phyloP scores from a whole-genome alignment of 306 rosid genomes.

The Malus domestica region DNA sequence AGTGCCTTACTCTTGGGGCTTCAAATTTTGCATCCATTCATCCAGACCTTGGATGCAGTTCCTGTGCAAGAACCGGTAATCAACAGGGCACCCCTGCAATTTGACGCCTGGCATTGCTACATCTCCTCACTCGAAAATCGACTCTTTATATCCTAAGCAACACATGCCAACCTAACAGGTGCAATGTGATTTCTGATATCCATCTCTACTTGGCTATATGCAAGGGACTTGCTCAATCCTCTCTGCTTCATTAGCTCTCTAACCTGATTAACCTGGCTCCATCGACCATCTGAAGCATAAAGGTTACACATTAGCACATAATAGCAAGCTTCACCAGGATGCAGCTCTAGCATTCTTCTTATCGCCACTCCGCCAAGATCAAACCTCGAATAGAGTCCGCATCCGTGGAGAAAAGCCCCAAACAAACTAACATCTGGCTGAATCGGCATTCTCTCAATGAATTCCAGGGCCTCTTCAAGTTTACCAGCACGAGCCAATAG shows the following conservation, averaged over 20 bases:
- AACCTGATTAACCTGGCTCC: conserved; percentile 69
- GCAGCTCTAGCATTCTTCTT: conserved; percentile 55
- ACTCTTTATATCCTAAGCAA: conserved; percentile 1
- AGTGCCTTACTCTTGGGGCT: neutral
- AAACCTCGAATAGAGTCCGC: conserved; percentile 73
- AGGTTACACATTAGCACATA: conserved; percentile 68
- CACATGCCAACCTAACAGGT: conserved; percentile 23
- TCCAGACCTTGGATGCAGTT: neutral
- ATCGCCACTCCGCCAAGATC: conserved; percentile 61
- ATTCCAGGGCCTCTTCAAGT: conserved; percentile 63
- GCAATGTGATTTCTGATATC: conserved; percentile 18
- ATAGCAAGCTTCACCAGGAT: conserved; percentile 60
- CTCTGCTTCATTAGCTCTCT: conserved; percentile 57
- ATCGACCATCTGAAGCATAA: conserved; percentile 78
- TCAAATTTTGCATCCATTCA: neutral
- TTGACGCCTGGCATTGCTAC: neutral
- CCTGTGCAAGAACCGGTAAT: neutral
- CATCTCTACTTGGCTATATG: conserved; percentile 53
- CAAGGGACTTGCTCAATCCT: conserved; percentile 60
- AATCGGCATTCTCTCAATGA: conserved; percentile 53
- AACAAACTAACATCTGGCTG: conserved; percentile 53
- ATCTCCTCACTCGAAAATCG: neutral
- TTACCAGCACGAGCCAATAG: conserved; percentile 62
- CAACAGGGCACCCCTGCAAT: neutral
- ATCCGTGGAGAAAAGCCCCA: conserved; percentile 81